Conservation (phyloP, 495 filamentous ascomycete species). For the Hypoxylon fuscum region DNA sequence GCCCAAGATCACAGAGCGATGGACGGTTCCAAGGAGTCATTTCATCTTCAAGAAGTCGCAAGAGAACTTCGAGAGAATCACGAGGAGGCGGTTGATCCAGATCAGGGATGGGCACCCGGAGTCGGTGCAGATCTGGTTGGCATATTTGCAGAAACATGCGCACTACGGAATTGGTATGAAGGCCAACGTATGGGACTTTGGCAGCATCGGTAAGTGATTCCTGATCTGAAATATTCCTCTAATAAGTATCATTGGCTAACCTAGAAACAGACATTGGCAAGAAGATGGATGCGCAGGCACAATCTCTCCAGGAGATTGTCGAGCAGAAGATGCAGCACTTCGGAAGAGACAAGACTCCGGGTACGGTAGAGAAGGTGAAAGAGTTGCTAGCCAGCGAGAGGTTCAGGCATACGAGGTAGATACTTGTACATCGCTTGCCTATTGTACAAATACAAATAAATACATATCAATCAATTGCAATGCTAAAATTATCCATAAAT, state of each 20-base stretch:
- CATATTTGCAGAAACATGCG: constrained; percentile 86
- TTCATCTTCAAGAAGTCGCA: constrained; percentile 98
- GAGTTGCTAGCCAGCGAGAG: constrained; percentile 64
- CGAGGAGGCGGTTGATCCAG: constrained; percentile 85
- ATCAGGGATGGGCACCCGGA: constrained; percentile 93
- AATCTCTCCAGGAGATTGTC: constrained; percentile 67
- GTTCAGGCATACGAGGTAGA: constrained; percentile 46
- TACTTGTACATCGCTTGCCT: not conserved
- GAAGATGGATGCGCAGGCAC: constrained; percentile 67
- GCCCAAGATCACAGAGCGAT: constrained; percentile 83
- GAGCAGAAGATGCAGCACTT: constrained; percentile 71
- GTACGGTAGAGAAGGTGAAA: constrained; percentile 62
- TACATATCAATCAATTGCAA: constrained; percentile 1
- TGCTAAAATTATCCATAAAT: constrained; percentile 3
- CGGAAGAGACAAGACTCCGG: constrained; percentile 61
- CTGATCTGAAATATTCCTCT: not conserved
- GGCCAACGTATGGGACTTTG: constrained; percentile 93
- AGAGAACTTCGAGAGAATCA: constrained; percentile 96
- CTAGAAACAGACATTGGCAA: constrained; percentile 67
- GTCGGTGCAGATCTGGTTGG: constrained; percentile 88
- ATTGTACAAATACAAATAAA: not conserved
- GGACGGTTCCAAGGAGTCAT: constrained; percentile 89
- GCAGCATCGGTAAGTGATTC: constrained; percentile 68
- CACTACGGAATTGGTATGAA: constrained; percentile 99
- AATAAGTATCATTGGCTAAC: constrained; percentile 18